phyloP scores from a whole-genome alignment of 176 grass and related monocot genomes.

The Triticum monococcum region DNA sequence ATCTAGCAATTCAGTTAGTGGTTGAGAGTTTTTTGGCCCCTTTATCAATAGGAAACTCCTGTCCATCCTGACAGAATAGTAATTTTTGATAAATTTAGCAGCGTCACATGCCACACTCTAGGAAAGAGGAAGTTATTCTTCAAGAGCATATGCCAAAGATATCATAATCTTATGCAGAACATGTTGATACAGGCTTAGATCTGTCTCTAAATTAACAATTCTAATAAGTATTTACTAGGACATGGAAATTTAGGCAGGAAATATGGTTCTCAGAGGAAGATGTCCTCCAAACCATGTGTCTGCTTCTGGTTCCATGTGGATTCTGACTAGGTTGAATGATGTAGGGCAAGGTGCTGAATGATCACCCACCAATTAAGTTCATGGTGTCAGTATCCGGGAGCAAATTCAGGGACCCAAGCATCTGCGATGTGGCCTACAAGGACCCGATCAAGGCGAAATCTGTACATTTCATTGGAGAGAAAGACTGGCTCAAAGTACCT shows the following conservation, averaged over 20 bases:
- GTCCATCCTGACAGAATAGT: neutral
- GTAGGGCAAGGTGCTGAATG: slow-evolving; percentile 73
- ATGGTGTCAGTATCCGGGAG: slow-evolving; percentile 74
- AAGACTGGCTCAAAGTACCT: slow-evolving; percentile 93
- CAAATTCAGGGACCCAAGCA: slow-evolving; percentile 77
- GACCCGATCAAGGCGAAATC: slow-evolving; percentile 64
- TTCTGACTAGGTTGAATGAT: slow-evolving; percentile 21
- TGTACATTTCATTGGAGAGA: slow-evolving; percentile 90
- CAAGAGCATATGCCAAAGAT: neutral
- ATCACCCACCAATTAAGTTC: slow-evolving; percentile 81
- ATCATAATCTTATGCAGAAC: neutral
- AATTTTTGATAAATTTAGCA: neutral
- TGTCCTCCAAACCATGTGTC: neutral
- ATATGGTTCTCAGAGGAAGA: neutral
- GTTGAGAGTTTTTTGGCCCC: neutral
- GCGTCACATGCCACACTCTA: neutral
- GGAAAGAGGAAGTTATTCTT: neutral
- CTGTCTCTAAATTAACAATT: neutral
- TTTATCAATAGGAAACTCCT: neutral
- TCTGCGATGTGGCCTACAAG: slow-evolving; percentile 72
- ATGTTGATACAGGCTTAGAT: neutral
- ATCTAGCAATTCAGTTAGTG: neutral
- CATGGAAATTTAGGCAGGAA: neutral
- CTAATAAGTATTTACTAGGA: neutral
- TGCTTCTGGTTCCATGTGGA: slow-evolving; percentile 9